Evolutionary conservation across 768 basidiomycete genomes (phyloP), one percentile per base, ranked within the genome.

Genomic region (Collybiopsis confluens): DNA sequence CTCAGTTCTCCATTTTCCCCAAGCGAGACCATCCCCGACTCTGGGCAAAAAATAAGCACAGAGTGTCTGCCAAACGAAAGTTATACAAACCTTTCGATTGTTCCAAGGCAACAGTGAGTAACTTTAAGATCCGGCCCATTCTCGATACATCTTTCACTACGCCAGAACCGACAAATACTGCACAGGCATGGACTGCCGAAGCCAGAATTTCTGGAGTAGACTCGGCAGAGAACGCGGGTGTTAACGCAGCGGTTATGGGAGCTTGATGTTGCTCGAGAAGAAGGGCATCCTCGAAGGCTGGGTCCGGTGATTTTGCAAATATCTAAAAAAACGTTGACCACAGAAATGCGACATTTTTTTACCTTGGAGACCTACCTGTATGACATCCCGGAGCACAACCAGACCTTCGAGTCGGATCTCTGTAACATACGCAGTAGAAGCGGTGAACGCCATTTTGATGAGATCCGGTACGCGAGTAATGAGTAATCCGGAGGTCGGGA

Each of bases 211-310:
- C 96, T 0, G 96, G 96, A 1, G 93, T 92, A 1, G 94, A 92
- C 64, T 98, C 97, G 0, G 92, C 79, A 1, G 92, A 93, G 64
- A 99, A 98, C 0, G 95, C 94, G 0, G 97, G 96, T 0, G 96
- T 98, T 16, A 98, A 77, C 0, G 97, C 97, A 18, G 97, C 93
- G 2, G 96, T 97, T 56, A 99, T 96, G 0, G 97, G 96, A 0
- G 97, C 96, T 70, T 99, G 97, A 67, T 97, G 90, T 66, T 99
- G 97, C 65, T 99, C 96, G 11, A 99, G 80, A 2, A 99, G 74
- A 4, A 95, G 75, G 0, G 90, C 84, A 55, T 92, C 92, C 30
- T 91, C 89, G 61, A 92, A 98, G 49, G 93, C 93, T 1, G 94
- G 92, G 70, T 99, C 97, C 0, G 92, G 90, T 5, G 90, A 81